phyloP scores from a whole-genome alignment of 345 rosid species.

The Hibiscus tridactylites region DNA sequence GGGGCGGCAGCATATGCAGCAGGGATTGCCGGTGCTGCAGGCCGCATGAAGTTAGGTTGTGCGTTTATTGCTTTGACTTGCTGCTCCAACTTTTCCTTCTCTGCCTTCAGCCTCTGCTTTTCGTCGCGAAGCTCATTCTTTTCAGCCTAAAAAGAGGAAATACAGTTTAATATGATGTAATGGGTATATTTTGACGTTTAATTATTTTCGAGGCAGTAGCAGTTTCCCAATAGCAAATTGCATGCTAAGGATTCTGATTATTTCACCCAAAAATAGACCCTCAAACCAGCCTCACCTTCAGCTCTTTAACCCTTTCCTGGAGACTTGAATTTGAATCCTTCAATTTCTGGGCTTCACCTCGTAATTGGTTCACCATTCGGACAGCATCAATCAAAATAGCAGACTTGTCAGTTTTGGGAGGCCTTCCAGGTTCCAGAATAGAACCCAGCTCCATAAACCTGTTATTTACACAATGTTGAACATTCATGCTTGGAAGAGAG shows the following conservation, averaged over 20 bases:
- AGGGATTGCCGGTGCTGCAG: constrained; percentile 43
- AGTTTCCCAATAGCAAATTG: neutral
- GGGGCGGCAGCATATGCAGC: constrained; percentile 66
- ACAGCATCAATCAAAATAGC: constrained; percentile 76
- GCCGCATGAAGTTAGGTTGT: constrained; percentile 61
- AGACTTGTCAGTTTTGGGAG: constrained; percentile 90
- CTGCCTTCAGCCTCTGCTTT: constrained; percentile 53
- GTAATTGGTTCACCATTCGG: constrained; percentile 71
- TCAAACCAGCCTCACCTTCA: constrained; percentile 40
- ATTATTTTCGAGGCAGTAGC: neutral
- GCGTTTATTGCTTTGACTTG: constrained; percentile 53
- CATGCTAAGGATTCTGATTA: neutral
- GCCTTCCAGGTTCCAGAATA: constrained; percentile 78
- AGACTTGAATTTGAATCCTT: constrained; percentile 81
- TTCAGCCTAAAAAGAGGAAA: constrained; percentile 44
- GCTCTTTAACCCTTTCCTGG: constrained; percentile 72
- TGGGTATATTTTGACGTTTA: neutral
- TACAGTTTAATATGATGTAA: neutral
- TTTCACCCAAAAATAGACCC: neutral
- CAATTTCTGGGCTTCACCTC: constrained; percentile 68
- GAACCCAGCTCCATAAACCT: constrained; percentile 88
- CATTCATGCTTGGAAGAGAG: constrained; percentile 1
- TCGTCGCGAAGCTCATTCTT: constrained; percentile 79
- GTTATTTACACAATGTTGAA: constrained; percentile 12
- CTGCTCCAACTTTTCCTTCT: constrained; percentile 66